Evolutionary conservation across 768 basidiomycete genomes (phyloP).

Genomic region (Mrakia gelida): DNA sequence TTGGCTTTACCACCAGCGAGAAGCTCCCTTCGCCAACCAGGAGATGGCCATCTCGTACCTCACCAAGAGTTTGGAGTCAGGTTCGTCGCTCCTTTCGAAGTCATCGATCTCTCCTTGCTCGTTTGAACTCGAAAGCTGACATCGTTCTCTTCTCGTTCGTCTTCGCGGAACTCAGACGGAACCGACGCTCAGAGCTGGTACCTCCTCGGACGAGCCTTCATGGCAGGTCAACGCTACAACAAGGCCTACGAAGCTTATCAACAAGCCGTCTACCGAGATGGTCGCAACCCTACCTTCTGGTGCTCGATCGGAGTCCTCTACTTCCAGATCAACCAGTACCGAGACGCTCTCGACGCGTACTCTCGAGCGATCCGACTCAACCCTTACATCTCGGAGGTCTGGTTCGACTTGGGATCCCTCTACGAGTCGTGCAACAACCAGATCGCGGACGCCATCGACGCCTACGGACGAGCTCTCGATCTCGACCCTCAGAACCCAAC

Average conservation of each 20-base stretch:
- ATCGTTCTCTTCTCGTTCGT: not conserved
- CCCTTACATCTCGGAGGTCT: constrained; percentile 89
- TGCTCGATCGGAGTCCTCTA: constrained; percentile 98
- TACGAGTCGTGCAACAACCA: constrained; percentile 99
- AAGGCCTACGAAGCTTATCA: constrained; percentile 99
- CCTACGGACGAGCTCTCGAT: constrained; percentile 90
- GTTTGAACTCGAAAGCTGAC: not conserved
- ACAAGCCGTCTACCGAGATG: constrained; percentile 97
- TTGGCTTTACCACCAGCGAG: constrained; percentile 95
- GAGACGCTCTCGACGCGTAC: constrained; percentile 97
- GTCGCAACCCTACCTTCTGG: constrained; percentile 99
- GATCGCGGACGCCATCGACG: constrained; percentile 96
- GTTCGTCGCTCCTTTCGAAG: constrained; percentile 49
- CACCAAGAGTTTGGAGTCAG: constrained; percentile 91
- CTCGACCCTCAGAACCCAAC: constrained; percentile 80
- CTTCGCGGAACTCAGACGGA: constrained; percentile 57
- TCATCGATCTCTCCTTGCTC: too few species aligned
- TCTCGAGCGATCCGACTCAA: constrained; percentile 98
- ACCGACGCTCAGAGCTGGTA: constrained; percentile 99
- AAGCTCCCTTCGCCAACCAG: constrained; percentile 91
- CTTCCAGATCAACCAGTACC: constrained; percentile 99
- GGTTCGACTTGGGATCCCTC: constrained; percentile 94
- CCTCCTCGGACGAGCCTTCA: constrained; percentile 93
- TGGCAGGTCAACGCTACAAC: constrained; percentile 98
- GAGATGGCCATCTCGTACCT: constrained; percentile 89